These are phyloP conservation scores for Paecilomyces fulvus DNA, from an alignment of 2,329 filamentous ascomycete species.

Conservation along the genomic window DNA sequence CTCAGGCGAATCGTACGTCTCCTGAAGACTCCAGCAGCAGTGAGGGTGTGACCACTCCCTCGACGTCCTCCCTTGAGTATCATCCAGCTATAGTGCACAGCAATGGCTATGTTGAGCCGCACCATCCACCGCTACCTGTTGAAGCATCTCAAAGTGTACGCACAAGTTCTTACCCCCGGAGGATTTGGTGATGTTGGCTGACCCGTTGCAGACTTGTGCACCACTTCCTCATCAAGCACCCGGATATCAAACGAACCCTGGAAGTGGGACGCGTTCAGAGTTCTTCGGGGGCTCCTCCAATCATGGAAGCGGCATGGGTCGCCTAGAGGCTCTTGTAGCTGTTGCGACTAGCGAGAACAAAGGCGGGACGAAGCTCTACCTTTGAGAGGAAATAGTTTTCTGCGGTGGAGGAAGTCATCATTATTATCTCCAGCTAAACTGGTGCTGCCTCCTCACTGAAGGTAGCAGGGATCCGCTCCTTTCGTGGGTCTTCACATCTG, in stretches of 20 bases:
- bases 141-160: slow-evolving; percentile 35
- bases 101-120: slow-evolving; percentile 39
- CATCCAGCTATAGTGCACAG: slow-evolving; percentile 42
- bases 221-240: slow-evolving; percentile 21
- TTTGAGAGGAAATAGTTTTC: slow-evolving; percentile 12
- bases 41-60: slow-evolving; percentile 40
- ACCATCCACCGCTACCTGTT: slow-evolving; percentile 26
- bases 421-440: not conserved
- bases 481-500: not conserved
- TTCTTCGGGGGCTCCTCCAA: slow-evolving; percentile 19
- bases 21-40: slow-evolving; percentile 43
- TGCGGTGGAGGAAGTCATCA: not conserved
- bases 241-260: slow-evolving; percentile 19
- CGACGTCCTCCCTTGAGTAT: slow-evolving; percentile 39
- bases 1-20: slow-evolving; percentile 31
- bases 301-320: slow-evolving; percentile 34
- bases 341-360: slow-evolving; percentile 42
- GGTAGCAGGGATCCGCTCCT: not conserved
- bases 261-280: slow-evolving; percentile 19
- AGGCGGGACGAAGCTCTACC: slow-evolving; percentile 23
- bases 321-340: slow-evolving; percentile 43
- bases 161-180: slow-evolving; percentile 2
- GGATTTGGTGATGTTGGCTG: slow-evolving; percentile 9
- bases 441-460: not conserved
- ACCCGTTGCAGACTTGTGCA: slow-evolving; percentile 24